Base-by-base conservation (phyloP, 2,329 filamentous ascomycete species). In the Cladophialophora chaetospira region DNA sequence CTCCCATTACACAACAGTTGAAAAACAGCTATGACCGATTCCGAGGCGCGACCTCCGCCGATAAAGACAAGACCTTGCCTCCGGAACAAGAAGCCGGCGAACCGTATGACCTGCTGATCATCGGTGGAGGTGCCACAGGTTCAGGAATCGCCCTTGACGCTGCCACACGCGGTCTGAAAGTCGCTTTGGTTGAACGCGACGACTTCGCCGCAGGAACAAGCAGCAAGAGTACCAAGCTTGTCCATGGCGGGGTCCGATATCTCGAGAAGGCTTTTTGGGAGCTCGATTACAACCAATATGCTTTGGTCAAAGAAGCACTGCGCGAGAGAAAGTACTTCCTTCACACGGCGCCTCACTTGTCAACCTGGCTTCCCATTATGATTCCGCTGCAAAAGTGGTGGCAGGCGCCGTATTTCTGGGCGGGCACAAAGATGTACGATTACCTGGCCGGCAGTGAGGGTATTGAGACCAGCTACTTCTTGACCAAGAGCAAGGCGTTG, bases 181-280 rank as follows among this genome's bases (percentile, higher is more conserved):
- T 94, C 57, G 89, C 89, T 10, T 75, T 92, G 48, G 88, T 94
- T 13, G 89, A 94, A 75, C 81, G 88, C 60, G 89, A 93, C 71
- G 89, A 94, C 73, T 94, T 93, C 71, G 87, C 86, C 66, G 82
- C 86, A 61, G 89, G 89, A 26, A 93, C 89, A 36, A 91, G 88
- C 76, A 90, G 87, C 72, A 93, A 93, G 77, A 91, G 88, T 75
- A 94, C 89, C 46, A 94, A 94, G 75, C 80, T 94, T 51, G 89
- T 94, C 15, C 89, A 94, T 73, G 89, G 89, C 65, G 89, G 89
- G 68, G 89, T 94, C 58, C 83, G 89, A 64, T 94, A 93, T 70
- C 79, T 94, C 57, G 89, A 94, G 72, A 94, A 94, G 78, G 89
- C 89, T 53, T 85, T 94, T 47, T 91, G 86, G 86, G 88, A 92